Percentiles rank a stretch among this genome's conserved stretches.
These are phyloP conservation scores for Umbelopsis sp. DNA, from an alignment of 371 early-diverging fungal species.

Conservation along the genomic window DNA sequence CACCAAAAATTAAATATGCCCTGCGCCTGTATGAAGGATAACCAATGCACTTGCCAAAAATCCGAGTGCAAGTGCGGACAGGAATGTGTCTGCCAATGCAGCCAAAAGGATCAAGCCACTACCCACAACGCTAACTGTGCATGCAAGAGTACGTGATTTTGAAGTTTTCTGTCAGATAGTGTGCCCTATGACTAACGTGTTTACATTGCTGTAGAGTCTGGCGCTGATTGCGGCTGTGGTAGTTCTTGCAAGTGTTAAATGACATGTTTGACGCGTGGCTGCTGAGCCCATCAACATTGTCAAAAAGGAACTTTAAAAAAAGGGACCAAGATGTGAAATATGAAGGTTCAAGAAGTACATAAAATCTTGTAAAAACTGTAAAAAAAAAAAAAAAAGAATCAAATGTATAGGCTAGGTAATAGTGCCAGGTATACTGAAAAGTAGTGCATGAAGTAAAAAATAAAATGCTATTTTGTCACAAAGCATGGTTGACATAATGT, in stretches of 20 bases:
- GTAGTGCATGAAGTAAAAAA: no score
- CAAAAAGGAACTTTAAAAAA: neutral
- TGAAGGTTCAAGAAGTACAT: neutral
- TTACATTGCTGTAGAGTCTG: neutral
- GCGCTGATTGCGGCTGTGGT: neutral
- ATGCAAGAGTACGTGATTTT: neutral
- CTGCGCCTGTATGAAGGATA: conserved; percentile 11
- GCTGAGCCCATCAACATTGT: neutral
- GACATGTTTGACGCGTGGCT: neutral
- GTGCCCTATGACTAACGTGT: no score
- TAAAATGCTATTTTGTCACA: no score
- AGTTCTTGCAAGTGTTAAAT: conserved; percentile 1
- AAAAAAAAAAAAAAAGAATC: neutral
- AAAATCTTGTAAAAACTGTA: neutral
- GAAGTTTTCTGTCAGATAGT: no score
- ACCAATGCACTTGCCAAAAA: neutral
- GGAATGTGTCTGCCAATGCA: neutral
- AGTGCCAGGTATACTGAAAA: neutral
- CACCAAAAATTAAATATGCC: neutral
- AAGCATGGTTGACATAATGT: no score
- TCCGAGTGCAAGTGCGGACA: conserved; percentile 12
- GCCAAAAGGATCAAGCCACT: neutral
- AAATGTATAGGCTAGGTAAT: neutral
- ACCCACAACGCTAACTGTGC: neutral
- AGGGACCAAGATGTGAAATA: no score